These are phyloP conservation scores for Mollisia scopiformis DNA, from an alignment of 2,329 filamentous ascomycete species.

Conservation along the genomic window DNA sequence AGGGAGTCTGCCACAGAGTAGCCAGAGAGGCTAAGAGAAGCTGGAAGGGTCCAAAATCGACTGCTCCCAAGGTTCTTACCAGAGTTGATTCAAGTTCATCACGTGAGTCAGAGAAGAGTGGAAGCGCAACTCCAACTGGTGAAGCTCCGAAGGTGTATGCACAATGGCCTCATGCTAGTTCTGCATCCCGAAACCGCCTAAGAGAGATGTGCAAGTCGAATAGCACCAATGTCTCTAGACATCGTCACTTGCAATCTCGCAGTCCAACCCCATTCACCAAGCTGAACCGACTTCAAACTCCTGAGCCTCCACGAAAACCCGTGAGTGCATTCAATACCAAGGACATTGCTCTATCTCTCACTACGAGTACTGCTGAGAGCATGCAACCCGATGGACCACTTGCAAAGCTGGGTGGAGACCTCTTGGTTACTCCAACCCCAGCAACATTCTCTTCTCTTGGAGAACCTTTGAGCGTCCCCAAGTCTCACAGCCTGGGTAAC, in stretches of 20 bases:
- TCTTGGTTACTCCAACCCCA: constrained; percentile 8
- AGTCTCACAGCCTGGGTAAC: constrained; percentile 10
- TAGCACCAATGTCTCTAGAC: constrained; percentile 44
- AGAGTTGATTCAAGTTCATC: constrained; percentile 10
- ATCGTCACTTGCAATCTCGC: constrained; percentile 50
- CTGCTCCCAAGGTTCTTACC: constrained; percentile 20
- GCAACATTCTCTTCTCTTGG: constrained; percentile 11
- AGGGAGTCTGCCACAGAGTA: constrained; percentile 66
- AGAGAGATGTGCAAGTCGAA: constrained; percentile 64
- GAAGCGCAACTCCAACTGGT: constrained; percentile 58
- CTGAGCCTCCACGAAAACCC: constrained; percentile 46
- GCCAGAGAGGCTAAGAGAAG: constrained; percentile 67
- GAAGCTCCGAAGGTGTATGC: constrained; percentile 51
- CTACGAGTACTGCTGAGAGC: constrained; percentile 63
- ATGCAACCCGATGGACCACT: constrained; percentile 67
- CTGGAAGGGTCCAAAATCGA: constrained; percentile 63
- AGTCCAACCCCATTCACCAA: constrained; percentile 61
- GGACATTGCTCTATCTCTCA: constrained; percentile 66
- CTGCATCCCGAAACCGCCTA: constrained; percentile 63
- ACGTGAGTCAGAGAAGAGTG: constrained; percentile 45
- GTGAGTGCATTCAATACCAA: constrained; percentile 54
- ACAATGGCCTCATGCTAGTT: constrained; percentile 66
- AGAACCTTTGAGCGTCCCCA: constrained; percentile 17
- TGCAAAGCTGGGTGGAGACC: constrained; percentile 56
- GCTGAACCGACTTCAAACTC: constrained; percentile 52